A percentile compares a stretch with the other conserved stretches of the same genome.
Evolutionary conservation across 345 rosid genomes (phyloP).

Genomic region (Arabidopsis arenosa): DNA sequence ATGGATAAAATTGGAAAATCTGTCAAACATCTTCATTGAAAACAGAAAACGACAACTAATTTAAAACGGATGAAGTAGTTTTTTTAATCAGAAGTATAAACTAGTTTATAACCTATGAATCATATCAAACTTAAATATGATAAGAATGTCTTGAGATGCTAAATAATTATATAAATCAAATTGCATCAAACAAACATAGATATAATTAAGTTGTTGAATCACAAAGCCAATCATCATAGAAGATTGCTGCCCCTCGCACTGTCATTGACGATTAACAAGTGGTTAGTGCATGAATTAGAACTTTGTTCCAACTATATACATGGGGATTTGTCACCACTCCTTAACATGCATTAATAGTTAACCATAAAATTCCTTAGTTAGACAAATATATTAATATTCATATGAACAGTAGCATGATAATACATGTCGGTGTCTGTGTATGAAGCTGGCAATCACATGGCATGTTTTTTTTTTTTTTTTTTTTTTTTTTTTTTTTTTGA

Average conservation of each 20-base stretch:
- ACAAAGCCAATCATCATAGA: conserved; percentile 38
- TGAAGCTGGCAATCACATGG: conserved; percentile 75
- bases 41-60: no score
- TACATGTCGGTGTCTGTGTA: conserved; percentile 37
- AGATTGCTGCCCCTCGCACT: conserved; percentile 27
- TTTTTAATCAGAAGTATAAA: background rate
- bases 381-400: background rate
- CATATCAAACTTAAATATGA: conserved; percentile 14
- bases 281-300: conserved; percentile 37
- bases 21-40: no score
- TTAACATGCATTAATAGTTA: conserved; percentile 30
- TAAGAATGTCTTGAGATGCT: conserved; percentile 37
- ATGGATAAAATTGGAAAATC: no score
- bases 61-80: no score
- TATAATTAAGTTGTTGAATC: conserved; percentile 1
- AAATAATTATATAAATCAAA: background rate
- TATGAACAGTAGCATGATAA: conserved; percentile 21
- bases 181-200: conserved; percentile 14
- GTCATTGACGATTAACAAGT: conserved; percentile 36
- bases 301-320: conserved; percentile 24
- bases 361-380: conserved; percentile 4
- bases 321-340: conserved; percentile 28
- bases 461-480: no score
- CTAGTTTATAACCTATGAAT: background rate
- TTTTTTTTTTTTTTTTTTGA: no score